phyloP scores from a whole-genome alignment of 805 yeast species.

The Zygoascus bituminiphila region DNA sequence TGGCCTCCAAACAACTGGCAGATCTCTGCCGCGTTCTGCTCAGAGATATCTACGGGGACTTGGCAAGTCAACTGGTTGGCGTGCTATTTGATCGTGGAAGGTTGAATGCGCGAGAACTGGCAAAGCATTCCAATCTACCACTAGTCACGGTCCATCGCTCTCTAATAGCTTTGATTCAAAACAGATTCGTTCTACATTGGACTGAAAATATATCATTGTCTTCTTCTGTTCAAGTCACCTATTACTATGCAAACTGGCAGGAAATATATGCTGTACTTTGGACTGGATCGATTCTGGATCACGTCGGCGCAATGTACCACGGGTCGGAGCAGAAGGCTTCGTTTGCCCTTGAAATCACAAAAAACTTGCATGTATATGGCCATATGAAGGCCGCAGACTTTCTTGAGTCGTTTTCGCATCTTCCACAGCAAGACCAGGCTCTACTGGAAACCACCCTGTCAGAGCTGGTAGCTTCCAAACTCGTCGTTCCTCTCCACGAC shows the following conservation, averaged over 20 bases:
- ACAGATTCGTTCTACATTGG: conserved; percentile 67
- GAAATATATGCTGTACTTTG: conserved; percentile 61
- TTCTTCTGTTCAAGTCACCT: conserved; percentile 13
- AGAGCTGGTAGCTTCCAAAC: conserved; percentile 40
- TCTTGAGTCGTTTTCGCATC: conserved; percentile 17
- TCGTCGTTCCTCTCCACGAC: conserved; percentile 41
- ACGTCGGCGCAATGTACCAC: conserved; percentile 17
- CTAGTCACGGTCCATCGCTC: conserved; percentile 48
- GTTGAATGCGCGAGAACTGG: conserved; percentile 47
- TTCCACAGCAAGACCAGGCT: conserved; percentile 16
- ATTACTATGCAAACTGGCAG: conserved; percentile 53
- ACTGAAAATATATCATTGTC: conserved; percentile 28
- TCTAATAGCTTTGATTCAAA: conserved; percentile 69
- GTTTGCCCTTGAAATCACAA: conserved; percentile 44
- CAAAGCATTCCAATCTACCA: conserved; percentile 40
- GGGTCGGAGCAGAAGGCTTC: conserved; percentile 24
- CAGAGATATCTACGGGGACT: conserved; percentile 50
- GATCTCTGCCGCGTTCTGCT: conserved; percentile 24
- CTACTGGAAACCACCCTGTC: conserved; percentile 32
- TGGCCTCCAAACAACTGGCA: conserved; percentile 18
- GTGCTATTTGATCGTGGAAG: conserved; percentile 61
- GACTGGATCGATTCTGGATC: conserved; percentile 65
- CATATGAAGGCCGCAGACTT: conserved; percentile 52
- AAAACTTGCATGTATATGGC: conserved; percentile 63
- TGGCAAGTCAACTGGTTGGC: conserved; percentile 57